Evolutionary conservation across 2,329 filamentous ascomycete species (phyloP).

Genomic region (Lachnellula subtilissima): DNA sequence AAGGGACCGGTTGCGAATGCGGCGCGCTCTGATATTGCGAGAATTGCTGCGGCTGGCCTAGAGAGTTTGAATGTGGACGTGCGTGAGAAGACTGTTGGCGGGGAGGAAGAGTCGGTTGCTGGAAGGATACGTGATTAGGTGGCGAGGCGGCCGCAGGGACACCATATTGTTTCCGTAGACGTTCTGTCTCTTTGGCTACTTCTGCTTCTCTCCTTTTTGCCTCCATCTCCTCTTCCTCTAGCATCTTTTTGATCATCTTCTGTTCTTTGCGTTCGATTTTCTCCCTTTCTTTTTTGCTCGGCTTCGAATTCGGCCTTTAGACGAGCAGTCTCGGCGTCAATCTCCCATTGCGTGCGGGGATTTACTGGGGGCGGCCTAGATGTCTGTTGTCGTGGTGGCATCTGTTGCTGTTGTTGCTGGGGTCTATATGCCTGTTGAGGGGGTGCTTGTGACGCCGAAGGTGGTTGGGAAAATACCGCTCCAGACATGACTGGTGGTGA

Average conservation of each 20-base stretch:
- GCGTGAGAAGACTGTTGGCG: slow-evolving; percentile 4
- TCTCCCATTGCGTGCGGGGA: slow-evolving; percentile 36
- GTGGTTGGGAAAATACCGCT: slow-evolving; percentile 12
- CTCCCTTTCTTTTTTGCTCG: slow-evolving; percentile 43
- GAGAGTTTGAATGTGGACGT: slow-evolving; percentile 1
- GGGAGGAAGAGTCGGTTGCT: slow-evolving; percentile 10
- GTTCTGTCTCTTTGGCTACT: slow-evolving; percentile 76
- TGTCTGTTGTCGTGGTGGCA: slow-evolving; percentile 4
- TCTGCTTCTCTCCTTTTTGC: slow-evolving; percentile 50
- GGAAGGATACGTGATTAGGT: background rate
- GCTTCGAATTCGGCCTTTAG: slow-evolving; percentile 50
- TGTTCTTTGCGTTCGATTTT: slow-evolving; percentile 53
- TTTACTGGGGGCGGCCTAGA: slow-evolving; percentile 24
- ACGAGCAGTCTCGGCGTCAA: slow-evolving; percentile 75
- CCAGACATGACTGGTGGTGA: slow-evolving; percentile 27
- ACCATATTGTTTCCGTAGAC: slow-evolving; percentile 66
- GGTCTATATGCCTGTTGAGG: slow-evolving; percentile 10
- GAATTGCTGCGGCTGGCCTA: slow-evolving; percentile 8
- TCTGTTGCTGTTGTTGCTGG: slow-evolving; percentile 19
- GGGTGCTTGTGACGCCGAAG: slow-evolving; percentile 21
- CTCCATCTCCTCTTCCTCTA: slow-evolving; percentile 62
- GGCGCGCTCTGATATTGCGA: slow-evolving; percentile 26
- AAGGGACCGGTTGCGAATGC: slow-evolving; percentile 22
- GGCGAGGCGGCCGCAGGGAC: slow-evolving; percentile 10
- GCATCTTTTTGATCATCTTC: slow-evolving; percentile 58